Conservation (phyloP, 228 moss, liverwort and hornwort genomes). For the Sphagnum magellanicum region DNA sequence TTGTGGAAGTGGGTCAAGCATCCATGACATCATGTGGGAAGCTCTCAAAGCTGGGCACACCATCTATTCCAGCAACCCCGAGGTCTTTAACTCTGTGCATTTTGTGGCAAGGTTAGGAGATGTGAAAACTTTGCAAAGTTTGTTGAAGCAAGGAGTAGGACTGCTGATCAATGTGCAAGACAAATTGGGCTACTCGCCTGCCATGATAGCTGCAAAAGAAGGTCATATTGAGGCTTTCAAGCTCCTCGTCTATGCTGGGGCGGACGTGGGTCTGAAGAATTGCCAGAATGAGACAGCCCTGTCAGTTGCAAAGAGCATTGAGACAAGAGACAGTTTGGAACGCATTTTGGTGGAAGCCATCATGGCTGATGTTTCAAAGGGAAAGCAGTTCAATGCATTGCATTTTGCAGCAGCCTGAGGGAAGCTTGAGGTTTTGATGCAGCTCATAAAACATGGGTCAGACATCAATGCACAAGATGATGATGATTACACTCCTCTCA, state of each 20-base stretch:
- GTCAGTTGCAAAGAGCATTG: slow-evolving; percentile 24
- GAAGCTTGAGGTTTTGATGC: slow-evolving; percentile 34
- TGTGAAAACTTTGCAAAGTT: slow-evolving; percentile 25
- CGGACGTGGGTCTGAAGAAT: slow-evolving; percentile 37
- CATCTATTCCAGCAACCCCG: slow-evolving; percentile 30
- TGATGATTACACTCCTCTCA: slow-evolving; percentile 41
- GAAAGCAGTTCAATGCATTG: slow-evolving; percentile 41
- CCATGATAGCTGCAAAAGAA: slow-evolving; percentile 43
- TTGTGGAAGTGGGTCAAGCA: slow-evolving; percentile 17
- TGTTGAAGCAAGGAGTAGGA: slow-evolving; percentile 24
- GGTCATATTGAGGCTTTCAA: slow-evolving; percentile 46
- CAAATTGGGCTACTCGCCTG: slow-evolving; percentile 37
- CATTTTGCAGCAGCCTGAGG: slow-evolving; percentile 46
- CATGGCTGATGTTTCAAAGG: slow-evolving; percentile 31
- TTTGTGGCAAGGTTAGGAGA: slow-evolving; percentile 39
- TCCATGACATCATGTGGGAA: slow-evolving; percentile 33
- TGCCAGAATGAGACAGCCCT: slow-evolving; percentile 43
- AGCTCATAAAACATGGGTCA: slow-evolving; percentile 31
- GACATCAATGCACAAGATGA: slow-evolving; percentile 32
- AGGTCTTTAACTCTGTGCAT: slow-evolving; percentile 41
- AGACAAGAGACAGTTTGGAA: slow-evolving; percentile 27
- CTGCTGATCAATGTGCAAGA: slow-evolving; percentile 35
- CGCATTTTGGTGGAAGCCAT: slow-evolving; percentile 47
- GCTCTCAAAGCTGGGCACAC: slow-evolving; percentile 22
- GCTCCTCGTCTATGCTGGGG: slow-evolving; percentile 40